Conservation (phyloP, 2,329 filamentous ascomycete species). For the Trichoderma gracile region DNA sequence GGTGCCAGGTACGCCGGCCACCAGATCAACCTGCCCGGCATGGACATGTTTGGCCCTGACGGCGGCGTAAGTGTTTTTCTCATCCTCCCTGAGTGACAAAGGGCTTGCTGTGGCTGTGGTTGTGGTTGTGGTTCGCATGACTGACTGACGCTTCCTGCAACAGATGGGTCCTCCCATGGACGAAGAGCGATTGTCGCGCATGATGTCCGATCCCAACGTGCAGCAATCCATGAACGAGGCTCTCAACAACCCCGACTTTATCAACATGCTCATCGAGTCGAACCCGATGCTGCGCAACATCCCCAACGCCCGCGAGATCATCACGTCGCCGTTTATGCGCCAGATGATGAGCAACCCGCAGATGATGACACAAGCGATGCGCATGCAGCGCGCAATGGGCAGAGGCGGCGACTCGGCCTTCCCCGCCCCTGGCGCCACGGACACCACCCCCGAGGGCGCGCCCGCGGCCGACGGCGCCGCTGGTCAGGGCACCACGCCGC, state of each 20-base stretch:
- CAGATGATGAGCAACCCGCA: constrained; percentile 92
- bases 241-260: constrained; percentile 89
- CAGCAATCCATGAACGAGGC: constrained; percentile 89
- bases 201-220: constrained; percentile 87
- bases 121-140: too few relatives aligned
- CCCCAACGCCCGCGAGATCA: constrained; percentile 77
- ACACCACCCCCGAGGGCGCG: constrained; percentile 68
- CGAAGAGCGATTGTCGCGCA: constrained; percentile 76
- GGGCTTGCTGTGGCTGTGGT: too few relatives aligned
- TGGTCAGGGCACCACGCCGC: constrained; percentile 1
- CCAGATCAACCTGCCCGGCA: constrained; percentile 75
- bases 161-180: constrained; percentile 88
- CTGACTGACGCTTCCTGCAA: constrained; percentile 47
- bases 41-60: constrained; percentile 88
- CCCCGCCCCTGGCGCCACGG: constrained; percentile 87
- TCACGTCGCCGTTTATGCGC: constrained; percentile 85
- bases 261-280: constrained; percentile 91
- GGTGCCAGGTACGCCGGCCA: constrained; percentile 93
- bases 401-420: constrained; percentile 61
- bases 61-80: constrained; percentile 86
- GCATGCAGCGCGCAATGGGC: constrained; percentile 74
- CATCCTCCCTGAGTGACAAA: too few relatives aligned
- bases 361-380: constrained; percentile 76
- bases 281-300: constrained; percentile 79
- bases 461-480: constrained; percentile 33